Conservation (phyloP, 306 rosid genomes). For the Fragaria ananassa region DNA sequence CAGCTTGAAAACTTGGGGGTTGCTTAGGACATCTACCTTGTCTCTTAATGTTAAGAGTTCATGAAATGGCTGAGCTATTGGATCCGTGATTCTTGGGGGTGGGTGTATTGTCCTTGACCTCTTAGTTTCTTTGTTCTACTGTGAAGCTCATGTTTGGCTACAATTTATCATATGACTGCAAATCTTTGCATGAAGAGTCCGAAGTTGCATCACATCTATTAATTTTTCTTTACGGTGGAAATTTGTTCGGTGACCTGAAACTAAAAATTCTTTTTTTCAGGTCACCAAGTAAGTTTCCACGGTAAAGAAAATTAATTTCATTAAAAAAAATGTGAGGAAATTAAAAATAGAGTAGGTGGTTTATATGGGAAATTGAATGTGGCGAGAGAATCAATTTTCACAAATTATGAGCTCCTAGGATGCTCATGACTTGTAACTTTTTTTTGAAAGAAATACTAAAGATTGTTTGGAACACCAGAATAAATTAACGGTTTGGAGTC, state of each 20-base stretch:
- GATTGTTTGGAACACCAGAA: neutral
- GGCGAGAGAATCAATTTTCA: neutral
- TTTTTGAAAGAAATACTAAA: neutral
- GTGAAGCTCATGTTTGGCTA: neutral
- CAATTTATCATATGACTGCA: neutral
- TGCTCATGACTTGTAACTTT: neutral
- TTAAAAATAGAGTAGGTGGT: neutral
- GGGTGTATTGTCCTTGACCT: conserved; percentile 12
- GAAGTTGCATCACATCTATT: neutral
- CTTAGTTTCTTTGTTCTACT: neutral
- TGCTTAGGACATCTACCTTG: neutral
- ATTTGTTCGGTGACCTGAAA: neutral
- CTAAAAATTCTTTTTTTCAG: no score
- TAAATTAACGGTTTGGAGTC: neutral
- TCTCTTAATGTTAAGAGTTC: neutral
- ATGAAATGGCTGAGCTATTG: neutral
- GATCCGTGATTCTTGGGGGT: conserved; percentile 11
- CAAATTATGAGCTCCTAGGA: no score
- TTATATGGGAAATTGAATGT: neutral
- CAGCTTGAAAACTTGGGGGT: neutral
- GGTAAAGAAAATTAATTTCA: no score
- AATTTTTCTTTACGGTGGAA: neutral
- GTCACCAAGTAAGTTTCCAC: no score
- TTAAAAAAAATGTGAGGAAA: neutral
- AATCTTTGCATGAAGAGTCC: neutral